These are phyloP conservation scores for Phytopythium montanum DNA, from an alignment of 352 stramenopile species.

Conservation along the genomic window DNA sequence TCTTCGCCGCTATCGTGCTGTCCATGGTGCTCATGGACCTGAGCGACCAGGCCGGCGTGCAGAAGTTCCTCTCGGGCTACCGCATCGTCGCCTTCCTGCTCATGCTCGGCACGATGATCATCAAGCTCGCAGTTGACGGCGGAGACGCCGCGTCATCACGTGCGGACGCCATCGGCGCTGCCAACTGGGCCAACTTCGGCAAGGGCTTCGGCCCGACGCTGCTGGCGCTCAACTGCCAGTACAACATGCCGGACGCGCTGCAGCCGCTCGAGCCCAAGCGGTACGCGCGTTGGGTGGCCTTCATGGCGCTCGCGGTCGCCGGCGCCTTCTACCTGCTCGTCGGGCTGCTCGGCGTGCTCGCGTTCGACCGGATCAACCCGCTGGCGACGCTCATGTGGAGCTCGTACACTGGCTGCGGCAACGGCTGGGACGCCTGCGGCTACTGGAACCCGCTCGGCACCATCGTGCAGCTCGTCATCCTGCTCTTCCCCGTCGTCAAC, in stretches of 20 bases:
- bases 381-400: conserved; percentile 80
- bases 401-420: conserved; percentile 74
- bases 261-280: conserved; percentile 76
- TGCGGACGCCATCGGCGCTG: conserved; percentile 41
- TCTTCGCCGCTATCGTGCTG: conserved; percentile 74
- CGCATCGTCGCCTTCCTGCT: conserved; percentile 72
- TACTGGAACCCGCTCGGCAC: conserved; percentile 45
- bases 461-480: conserved; percentile 70
- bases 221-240: conserved; percentile 86
- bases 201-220: conserved; percentile 79
- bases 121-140: conserved; percentile 70
- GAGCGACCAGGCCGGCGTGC: conserved; percentile 73
- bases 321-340: conserved; percentile 73
- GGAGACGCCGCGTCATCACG: conserved; percentile 30
- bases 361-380: conserved; percentile 80
- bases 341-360: conserved; percentile 62
- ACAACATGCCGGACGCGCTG: conserved; percentile 83
- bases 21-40: conserved; percentile 84
- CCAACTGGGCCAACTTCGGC: conserved; percentile 81
- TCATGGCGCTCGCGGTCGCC: conserved; percentile 57
- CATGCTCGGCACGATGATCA: conserved; percentile 73
- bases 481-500: conserved; percentile 84
- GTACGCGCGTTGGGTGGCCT: conserved; percentile 56
- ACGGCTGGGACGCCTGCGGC: conserved; percentile 59
- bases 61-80: conserved; percentile 82